Conservation (phyloP, 352 stramenopile genomes). For the Phytophthora ramorum region DNA sequence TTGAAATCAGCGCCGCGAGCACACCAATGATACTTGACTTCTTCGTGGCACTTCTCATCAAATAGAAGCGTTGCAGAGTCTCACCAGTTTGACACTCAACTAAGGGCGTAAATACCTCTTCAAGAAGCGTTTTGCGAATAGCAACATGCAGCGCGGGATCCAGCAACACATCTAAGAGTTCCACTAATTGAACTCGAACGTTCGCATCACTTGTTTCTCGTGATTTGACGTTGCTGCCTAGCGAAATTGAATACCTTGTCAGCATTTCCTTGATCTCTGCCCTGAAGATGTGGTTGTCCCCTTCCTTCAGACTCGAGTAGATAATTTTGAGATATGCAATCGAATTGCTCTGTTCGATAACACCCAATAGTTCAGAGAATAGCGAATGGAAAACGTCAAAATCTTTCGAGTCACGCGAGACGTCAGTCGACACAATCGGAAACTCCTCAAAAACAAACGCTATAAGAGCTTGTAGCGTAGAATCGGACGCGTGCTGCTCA, state of each 20-base stretch:
- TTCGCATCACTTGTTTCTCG: conserved; percentile 7
- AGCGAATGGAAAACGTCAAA: conserved; percentile 70
- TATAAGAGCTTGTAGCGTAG: conserved; percentile 44
- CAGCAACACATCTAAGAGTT: conserved; percentile 52
- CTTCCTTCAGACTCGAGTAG: conserved; percentile 72
- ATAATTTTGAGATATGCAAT: conserved; percentile 60
- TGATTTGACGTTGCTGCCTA: conserved; percentile 4
- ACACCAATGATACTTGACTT: conserved; percentile 53
- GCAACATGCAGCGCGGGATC: conserved; percentile 42
- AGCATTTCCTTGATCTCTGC: conserved; percentile 60
- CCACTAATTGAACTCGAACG: conserved; percentile 27
- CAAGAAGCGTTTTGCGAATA: conserved; percentile 54
- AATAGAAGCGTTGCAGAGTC: conserved; percentile 54
- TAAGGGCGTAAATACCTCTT: conserved; percentile 58
- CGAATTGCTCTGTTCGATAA: conserved; percentile 63
- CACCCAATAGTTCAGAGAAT: conserved; percentile 52
- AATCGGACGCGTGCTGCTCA: conserved; percentile 13
- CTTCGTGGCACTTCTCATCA: conserved; percentile 38
- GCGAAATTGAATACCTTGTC: conserved; percentile 40
- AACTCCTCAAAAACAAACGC: conserved; percentile 78
- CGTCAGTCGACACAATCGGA: conserved; percentile 77
- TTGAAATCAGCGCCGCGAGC: conserved; percentile 62
- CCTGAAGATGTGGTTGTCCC: conserved; percentile 56
- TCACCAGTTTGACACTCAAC: conserved; percentile 48
- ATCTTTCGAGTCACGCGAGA: conserved; percentile 63